Evolutionary conservation across 805 yeast species (phyloP).

Genomic region (Yamadazyma endophytica): DNA sequence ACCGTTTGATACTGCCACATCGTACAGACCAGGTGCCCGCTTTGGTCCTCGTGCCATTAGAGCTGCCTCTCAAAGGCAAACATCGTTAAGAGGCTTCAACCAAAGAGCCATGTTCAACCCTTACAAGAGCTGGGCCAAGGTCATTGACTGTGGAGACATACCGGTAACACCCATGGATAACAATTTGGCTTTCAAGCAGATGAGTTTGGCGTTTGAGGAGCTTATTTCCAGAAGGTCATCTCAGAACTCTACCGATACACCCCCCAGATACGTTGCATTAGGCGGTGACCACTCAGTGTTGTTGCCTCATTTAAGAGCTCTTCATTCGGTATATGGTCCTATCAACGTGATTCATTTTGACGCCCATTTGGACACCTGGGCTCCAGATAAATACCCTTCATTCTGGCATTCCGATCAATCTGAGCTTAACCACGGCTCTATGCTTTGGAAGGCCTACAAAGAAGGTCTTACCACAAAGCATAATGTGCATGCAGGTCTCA

Average conservation of each 20-base stretch:
- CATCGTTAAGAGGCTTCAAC: constrained; percentile 65
- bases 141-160: constrained; percentile 55
- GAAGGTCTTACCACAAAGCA: constrained; percentile 60
- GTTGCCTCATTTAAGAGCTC: constrained; percentile 67
- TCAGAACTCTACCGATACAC: constrained; percentile 17
- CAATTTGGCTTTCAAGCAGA: constrained; percentile 47
- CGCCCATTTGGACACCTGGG: constrained; percentile 82
- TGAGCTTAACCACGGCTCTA: constrained; percentile 77
- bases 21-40: constrained; percentile 77
- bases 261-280: constrained; percentile 64
- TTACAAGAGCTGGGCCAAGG: constrained; percentile 44
- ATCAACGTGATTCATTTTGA: constrained; percentile 77
- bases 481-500: constrained; percentile 72
- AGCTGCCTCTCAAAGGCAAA: constrained; percentile 68
- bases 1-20: constrained; percentile 80
- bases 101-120: constrained; percentile 57
- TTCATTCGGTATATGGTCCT: constrained; percentile 58
- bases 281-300: constrained; percentile 85
- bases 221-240: constrained; percentile 43
- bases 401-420: constrained; percentile 55
- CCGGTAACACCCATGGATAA: constrained; percentile 62
- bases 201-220: constrained; percentile 51
- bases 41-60: constrained; percentile 77
- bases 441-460: constrained; percentile 76
- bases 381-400: constrained; percentile 66